Percentiles rank a stretch among this genome's conserved stretches.
These are phyloP conservation scores for Russula emetica DNA, from an alignment of 768 basidiomycete genomes.

Conservation along the genomic window DNA sequence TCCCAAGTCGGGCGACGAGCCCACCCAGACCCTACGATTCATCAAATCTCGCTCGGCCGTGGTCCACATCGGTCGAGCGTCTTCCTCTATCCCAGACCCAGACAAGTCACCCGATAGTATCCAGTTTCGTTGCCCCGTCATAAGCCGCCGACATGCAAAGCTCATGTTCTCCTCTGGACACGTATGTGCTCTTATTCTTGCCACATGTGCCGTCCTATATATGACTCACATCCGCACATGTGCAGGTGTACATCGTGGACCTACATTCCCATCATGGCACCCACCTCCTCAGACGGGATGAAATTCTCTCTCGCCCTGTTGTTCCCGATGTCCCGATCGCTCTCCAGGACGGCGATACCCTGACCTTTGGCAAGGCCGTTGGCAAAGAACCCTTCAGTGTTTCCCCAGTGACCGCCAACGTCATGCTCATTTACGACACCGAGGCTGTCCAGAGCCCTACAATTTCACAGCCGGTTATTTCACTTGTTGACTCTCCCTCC, in stretches of 20 bases:
- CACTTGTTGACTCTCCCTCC: conserved; percentile 20
- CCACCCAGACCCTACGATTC: conserved; percentile 49
- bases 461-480: conserved; percentile 13
- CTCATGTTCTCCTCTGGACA: conserved; percentile 67
- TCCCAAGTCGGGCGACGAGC: conserved; percentile 46
- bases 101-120: conserved; percentile 46
- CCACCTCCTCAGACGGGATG: conserved; percentile 53
- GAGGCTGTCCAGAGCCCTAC: conserved; percentile 11
- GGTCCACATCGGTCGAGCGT: conserved; percentile 65
- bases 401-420: conserved; percentile 55
- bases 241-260: conserved; percentile 66
- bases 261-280: conserved; percentile 75
- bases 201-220: not conserved
- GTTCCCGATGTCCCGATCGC: conserved; percentile 51
- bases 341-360: conserved; percentile 61
- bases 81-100: conserved; percentile 43
- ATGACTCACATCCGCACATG: conserved; percentile 17
- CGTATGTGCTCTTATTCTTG: conserved; percentile 41
- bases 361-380: conserved; percentile 77
- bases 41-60: conserved; percentile 46
- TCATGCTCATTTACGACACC: conserved; percentile 48
- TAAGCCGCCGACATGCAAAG: conserved; percentile 75
- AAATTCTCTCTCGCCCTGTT: conserved; percentile 46
- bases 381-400: conserved; percentile 58
- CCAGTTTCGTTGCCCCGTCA: conserved; percentile 71